Base-by-base conservation (phyloP, 306 rosid genomes). In the Myrica gale region DNA sequence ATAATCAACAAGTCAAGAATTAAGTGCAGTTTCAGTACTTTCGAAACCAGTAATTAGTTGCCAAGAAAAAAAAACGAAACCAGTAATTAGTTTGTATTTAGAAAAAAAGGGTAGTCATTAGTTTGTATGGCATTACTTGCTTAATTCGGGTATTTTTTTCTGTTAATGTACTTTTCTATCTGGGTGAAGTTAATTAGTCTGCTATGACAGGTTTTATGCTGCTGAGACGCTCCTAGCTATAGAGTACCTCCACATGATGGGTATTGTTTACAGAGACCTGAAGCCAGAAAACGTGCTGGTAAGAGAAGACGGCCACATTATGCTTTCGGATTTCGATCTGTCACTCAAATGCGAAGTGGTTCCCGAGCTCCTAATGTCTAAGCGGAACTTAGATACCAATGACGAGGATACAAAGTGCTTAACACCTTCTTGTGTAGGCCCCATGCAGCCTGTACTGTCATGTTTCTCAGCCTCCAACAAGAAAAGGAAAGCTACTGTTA, bases 191-290 rank as follows among this genome's bases (percentile, higher is more conserved):
- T 69, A 9, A 72, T 11, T 48, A 48, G 13, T 9, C 23, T 55
- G 39, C 45, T 5, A 61, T 17, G 0, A n/a, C 79, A 94, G 98
- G 83, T 95, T 95, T 78, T 95, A 95, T 73, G 96, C 93, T 10
- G 97, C 98, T 2, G 98, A 95, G 90, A 90, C 92, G 47, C 85
- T 92, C 4, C 66, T 95, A 79, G 98, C 93, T 0, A 5, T 95
- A 8, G 98, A 95, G 81, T 95, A 95, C 86, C 89, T 95, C 6
- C 98, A 95, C 90, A 90, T 94, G 98, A 91, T 94, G 98, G 98
- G 98, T 2, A 90, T 94, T 51, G 94, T 94, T 72, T 94, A 94
- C 88, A 86, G 98, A 73, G 98, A 94, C 55, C 88, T 94, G 69
- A 94, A 94, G 92, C 98, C 97, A 2, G 98, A 95, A 82, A 95